Evolutionary conservation across 2,329 filamentous ascomycete species (phyloP).

Genomic region (Cytospora piceae): DNA sequence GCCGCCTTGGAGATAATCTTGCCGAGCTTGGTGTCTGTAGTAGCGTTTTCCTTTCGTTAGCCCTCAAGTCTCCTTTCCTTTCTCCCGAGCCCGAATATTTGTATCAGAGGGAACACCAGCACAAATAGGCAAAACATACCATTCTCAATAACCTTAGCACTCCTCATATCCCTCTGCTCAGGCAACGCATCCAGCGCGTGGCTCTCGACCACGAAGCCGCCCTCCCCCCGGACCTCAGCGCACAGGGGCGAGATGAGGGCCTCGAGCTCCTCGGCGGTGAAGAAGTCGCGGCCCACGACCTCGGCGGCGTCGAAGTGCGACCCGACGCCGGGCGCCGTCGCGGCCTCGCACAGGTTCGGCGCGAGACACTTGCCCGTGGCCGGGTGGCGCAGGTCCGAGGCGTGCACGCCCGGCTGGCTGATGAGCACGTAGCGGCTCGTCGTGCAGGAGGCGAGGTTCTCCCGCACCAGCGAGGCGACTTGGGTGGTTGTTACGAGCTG

Average conservation of each 20-base stretch:
- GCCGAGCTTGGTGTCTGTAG: conserved; percentile 57
- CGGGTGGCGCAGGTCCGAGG: conserved; percentile 64
- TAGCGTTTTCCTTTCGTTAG: not conserved
- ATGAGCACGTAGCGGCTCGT: conserved; percentile 78
- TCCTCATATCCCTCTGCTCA: conserved; percentile 41
- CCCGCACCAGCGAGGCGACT: conserved; percentile 48
- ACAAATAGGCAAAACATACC: conserved; percentile 42
- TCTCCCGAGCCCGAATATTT: not conserved
- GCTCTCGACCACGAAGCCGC: conserved; percentile 43
- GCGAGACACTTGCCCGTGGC: conserved; percentile 52
- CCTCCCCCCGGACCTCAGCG: conserved; percentile 41
- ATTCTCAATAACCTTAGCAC: conserved; percentile 53
- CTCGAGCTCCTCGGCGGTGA: conserved; percentile 42
- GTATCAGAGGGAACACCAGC: conserved; percentile 32
- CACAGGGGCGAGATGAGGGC: conserved; percentile 54
- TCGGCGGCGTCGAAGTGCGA: conserved; percentile 57
- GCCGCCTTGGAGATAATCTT: conserved; percentile 46
- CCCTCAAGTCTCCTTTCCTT: conserved; percentile 28
- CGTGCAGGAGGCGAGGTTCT: conserved; percentile 68
- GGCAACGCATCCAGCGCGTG: conserved; percentile 48
- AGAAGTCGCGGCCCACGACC: conserved; percentile 48
- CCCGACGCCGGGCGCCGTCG: conserved; percentile 40
- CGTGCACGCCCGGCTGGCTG: conserved; percentile 74
- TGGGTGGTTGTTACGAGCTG: conserved; percentile 55
- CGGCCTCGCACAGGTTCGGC: conserved; percentile 54